Base-by-base conservation (phyloP, 495 filamentous ascomycete genomes). In the Xylaria flabelliformis region DNA sequence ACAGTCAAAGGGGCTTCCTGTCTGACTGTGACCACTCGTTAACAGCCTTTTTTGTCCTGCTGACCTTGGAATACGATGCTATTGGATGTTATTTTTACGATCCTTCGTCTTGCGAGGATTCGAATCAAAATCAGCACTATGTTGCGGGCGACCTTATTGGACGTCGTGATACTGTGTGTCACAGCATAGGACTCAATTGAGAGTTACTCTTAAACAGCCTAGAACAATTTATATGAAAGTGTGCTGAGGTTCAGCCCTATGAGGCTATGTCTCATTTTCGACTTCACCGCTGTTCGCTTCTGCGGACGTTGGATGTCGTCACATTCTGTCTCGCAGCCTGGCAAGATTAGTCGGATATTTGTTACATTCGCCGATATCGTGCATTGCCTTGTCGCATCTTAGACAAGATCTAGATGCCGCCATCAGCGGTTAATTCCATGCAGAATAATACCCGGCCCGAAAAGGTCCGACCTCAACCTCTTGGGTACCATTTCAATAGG, bases 171-270 rank as follows among this genome's bases (percentile, higher is more conserved):
- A 8, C 4, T 29, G 2, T 24, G 34, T 17, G 21, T 64, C 39
- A 26, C 21, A 8, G 5, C 61, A 8, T 15, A 64, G 39, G 61
- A 29, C 39, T 64, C 12, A 21, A 44, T 29, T 44, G 46, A 17
- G 8, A n/a, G 34, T 12, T 44, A 44, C 12, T 29, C 4, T 10
- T 8, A 13, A 1, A 15, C 8, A 10, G 1, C 34, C 34, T 3
- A 36, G 34, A 36, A 4, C 34, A 36, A 36, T 36, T 36, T 26
- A 63, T 44, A 26, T 4, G 59, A 36, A 12, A 3, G 15, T 67
- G 29, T 13, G 64, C 44, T 34, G 64, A 29, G 50, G 24, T 12
- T 62, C 63, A 51, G 53, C 68, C 64, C 73, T 77, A 59, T 77
- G 55, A 70, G 67, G 67, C 67, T 70, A 4, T 50, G 42, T 17